Evolutionary conservation across 2,329 filamentous ascomycete species (phyloP), one percentile per base, ranked within the genome.

Genomic region (Colletotrichum tamarilloi): DNA sequence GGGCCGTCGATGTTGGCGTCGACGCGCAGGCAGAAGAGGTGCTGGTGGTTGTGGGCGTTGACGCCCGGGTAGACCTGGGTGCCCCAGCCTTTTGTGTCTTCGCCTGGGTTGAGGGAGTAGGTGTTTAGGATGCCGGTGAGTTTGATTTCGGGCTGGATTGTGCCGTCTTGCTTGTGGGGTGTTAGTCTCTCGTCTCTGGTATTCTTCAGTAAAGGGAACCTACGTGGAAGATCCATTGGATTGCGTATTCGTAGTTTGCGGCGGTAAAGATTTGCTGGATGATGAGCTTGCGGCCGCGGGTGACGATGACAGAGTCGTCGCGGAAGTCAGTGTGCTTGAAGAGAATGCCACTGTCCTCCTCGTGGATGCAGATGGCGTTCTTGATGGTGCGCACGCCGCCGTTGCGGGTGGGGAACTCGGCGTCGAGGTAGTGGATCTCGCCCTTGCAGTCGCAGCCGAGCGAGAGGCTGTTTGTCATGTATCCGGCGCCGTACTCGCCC

Each of bases 271-370:
- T 93, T 77, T 98, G 95, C 76, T 95, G 95, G 76, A 98, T 88
- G 79, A 98, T 89, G 71, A 98, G 89, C 81, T 97, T 97, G 67
- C 95, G 91, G 1, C 92, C 95, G 30, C 95, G 92, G 0, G 95
- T 98, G 5, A 97, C 94, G 11, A 97, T 94, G 67, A 92, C 90
- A 0, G 94, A 96, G 56, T 97, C 93, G 79, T 98, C 95, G 49
- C 95, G 90, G 89, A 98, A 98, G 83, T 98, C 95, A 19, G 92
- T 95, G 84, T 97, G 94, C 85, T 98, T 98, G 90, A 97, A 98
- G 1, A 98, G 87, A 72, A 98, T 97, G 6, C 95, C 95, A 2
- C 91, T 90, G 76, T 98, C 95, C 84, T 98, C 95, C 82, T 98
- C 95, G 83, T 98, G 95, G 76, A 98, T 95, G 82, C 95, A 98